phyloP scores from a whole-genome alignment of 2,329 filamentous ascomycete genomes.

The Botrytis tulipae region DNA sequence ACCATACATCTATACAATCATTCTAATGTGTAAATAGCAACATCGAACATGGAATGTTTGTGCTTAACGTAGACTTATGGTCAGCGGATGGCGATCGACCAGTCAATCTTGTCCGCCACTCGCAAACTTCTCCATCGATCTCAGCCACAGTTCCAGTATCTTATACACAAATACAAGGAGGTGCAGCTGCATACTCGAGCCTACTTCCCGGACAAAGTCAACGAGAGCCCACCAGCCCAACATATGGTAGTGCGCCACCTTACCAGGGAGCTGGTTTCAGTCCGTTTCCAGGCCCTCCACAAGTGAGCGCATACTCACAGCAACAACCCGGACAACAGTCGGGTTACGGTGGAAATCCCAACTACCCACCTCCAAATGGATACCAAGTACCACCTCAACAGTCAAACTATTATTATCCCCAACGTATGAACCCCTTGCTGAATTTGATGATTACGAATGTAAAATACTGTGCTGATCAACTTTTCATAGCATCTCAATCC shows the following conservation, averaged over 20 bases:
- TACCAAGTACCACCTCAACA: conserved; percentile 37
- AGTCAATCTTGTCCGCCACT: conserved; percentile 68
- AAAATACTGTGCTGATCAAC: conserved; percentile 13
- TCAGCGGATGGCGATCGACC: conserved; percentile 58
- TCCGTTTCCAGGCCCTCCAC: conserved; percentile 33
- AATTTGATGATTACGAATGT: not conserved
- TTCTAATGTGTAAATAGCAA: conserved; percentile 48
- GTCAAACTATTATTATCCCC: conserved; percentile 14
- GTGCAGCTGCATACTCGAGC: conserved; percentile 36
- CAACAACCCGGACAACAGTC: conserved; percentile 19
- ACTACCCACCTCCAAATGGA: conserved; percentile 38
- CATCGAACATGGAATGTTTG: conserved; percentile 65
- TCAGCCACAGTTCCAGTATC: conserved; percentile 77
- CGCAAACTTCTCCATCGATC: conserved; percentile 70
- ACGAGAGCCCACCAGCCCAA: conserved; percentile 22
- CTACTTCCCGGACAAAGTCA: conserved; percentile 27
- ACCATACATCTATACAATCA: conserved; percentile 14
- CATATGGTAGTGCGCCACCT: conserved; percentile 25
- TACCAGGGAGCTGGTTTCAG: conserved; percentile 28
- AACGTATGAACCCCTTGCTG: conserved; percentile 8
- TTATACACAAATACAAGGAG: conserved; percentile 56
- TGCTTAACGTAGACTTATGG: conserved; percentile 69
- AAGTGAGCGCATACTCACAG: conserved; percentile 33
- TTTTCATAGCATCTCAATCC: conserved; percentile 22
- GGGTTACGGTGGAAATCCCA: conserved; percentile 13